Conservation (phyloP, 805 yeast species). For the Starmera caribaea region DNA sequence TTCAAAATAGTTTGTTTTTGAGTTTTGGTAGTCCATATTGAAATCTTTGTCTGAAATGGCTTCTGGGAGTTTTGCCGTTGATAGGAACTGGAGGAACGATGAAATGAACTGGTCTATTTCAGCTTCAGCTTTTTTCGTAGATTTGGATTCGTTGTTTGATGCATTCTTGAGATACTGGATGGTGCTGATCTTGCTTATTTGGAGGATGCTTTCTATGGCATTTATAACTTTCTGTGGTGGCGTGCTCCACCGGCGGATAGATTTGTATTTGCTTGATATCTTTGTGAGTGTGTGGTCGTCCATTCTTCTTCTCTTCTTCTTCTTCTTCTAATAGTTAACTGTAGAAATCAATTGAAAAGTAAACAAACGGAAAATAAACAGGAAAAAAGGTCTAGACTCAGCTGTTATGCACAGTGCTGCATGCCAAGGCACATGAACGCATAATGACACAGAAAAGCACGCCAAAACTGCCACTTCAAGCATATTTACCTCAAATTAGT, state of each 20-base stretch:
- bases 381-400: too few species aligned
- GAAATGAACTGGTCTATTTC: neutral
- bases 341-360: too few species aligned
- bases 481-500: too few species aligned
- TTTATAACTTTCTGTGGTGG: conserved; percentile 6
- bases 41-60: conserved; percentile 7
- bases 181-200: conserved; percentile 9
- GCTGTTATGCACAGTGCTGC: too few species aligned
- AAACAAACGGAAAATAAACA: too few species aligned
- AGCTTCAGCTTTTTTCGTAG: neutral
- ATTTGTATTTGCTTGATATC: conserved; percentile 12
- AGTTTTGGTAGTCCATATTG: conserved; percentile 12
- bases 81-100: neutral
- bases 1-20: conserved; percentile 9
- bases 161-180: neutral
- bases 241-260: conserved; percentile 9
- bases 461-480: too few species aligned
- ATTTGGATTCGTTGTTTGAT: neutral
- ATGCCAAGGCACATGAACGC: too few species aligned
- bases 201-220: conserved; percentile 6
- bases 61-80: conserved; percentile 8
- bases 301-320: neutral
- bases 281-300: conserved; percentile 8
- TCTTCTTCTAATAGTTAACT: too few species aligned
- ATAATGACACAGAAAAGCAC: too few species aligned